Evolutionary conservation across 495 filamentous ascomycete genomes (phyloP), one percentile per base, ranked within the genome.

Genomic region (Pyrenopolyporus hunteri): DNA sequence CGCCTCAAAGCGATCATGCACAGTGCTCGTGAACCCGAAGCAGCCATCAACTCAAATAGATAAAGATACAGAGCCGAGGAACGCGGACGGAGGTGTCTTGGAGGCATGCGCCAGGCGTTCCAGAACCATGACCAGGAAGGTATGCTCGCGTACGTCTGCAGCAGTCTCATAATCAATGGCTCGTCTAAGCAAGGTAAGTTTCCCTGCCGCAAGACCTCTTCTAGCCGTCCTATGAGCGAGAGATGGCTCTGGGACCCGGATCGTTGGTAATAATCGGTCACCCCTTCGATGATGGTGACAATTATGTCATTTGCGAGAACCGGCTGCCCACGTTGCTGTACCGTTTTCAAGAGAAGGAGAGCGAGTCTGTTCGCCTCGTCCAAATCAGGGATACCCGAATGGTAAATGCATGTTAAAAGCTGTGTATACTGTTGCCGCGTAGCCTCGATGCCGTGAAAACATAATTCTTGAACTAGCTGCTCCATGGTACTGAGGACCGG

Each of bases 91-190:
- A 76, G 68, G 45, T 78, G 74, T 29, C 79, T 74, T 36, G 86
- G 74, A 19, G 84, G 71, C 40, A 79, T 76, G 46, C 80, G 77
- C 85, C 87, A 92, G 29, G 80, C 61, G 7, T 81, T 76, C 86
- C 83, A 89, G 58, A 91, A 85, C 3, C 70, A 70, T 9, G 76
- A 67, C 77, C 84, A 88, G 46, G 83, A 66, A 1, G 71, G 64
- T 23, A 60, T 57, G 66, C 48, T 64, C 16, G 68, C 72, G 64
- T 76, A 78, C 26, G 77, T 55, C 0, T 72, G 60, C 51, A 87
- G 68, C 6, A 88, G 78, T 29, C 77, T 73, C 22, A 78, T 67
- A 17, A 83, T 73, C 1, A 77, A 71, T 9, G 81, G 64, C 9
- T 78, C 75, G 6, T 77, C 69, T 22, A 82, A 76, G 50, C 80